Conservation (phyloP, 805 yeast genomes). For the Candida gorgasii region DNA sequence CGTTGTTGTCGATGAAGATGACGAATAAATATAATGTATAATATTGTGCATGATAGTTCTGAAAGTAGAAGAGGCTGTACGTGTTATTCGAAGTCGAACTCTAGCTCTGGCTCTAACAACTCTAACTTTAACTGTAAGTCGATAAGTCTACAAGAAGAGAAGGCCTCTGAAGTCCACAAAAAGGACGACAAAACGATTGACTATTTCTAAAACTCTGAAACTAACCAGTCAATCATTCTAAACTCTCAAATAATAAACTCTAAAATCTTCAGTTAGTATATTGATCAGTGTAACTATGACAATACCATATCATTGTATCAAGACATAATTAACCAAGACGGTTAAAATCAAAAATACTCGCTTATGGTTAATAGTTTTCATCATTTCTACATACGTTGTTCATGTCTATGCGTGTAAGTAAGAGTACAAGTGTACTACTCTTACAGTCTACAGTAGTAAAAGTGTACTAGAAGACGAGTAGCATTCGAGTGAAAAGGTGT, state of each 20-base stretch:
- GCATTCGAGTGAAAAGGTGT: neutral
- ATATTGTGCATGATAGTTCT: neutral
- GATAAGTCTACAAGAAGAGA: too few species aligned
- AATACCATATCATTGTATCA: conserved; percentile 64
- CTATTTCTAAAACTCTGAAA: neutral
- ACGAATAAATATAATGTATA: conserved; percentile 6
- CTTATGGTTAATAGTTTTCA: conserved; percentile 35
- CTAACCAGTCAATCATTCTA: neutral
- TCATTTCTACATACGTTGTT: conserved; percentile 22
- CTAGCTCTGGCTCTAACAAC: too few species aligned
- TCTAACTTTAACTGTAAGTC: too few species aligned
- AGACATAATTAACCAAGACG: conserved; percentile 55
- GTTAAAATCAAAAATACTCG: conserved; percentile 39
- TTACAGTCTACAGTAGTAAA: too few species aligned
- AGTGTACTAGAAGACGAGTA: too few species aligned
- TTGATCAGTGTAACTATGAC: conserved; percentile 88
- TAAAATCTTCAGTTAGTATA: conserved; percentile 4
- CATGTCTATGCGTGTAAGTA: neutral
- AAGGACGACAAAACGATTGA: too few species aligned
- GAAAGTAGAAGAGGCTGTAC: too few species aligned
- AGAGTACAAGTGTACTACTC: too few species aligned
- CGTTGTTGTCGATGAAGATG: conserved; percentile 80
- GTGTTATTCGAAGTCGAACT: too few species aligned
- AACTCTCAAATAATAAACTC: neutral
- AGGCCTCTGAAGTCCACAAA: too few species aligned